Evolutionary conservation across 352 stramenopile species (phyloP), one percentile per base, ranked within the genome.

Genomic region (Thalassiosira exigua): DNA sequence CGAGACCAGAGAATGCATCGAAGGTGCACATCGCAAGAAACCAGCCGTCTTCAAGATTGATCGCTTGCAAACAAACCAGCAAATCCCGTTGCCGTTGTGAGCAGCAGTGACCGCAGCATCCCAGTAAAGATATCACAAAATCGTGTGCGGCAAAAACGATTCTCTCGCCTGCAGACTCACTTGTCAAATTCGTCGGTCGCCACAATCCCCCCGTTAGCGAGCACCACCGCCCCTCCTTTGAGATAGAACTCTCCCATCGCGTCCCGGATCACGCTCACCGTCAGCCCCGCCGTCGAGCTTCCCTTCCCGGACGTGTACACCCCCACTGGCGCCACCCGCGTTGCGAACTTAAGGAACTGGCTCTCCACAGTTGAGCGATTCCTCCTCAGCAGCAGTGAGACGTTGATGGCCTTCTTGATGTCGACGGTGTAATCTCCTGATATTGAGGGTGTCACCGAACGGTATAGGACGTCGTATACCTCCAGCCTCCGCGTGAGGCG

Each of bases 261-360:
- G 81, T 98, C 96, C 22, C 95, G 92, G 39, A 98, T 96, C 9
- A 98, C 96, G 19, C 94, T 98, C 0, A 97, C 97, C 1, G 97
- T 99, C 19, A 99, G 90, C 84, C 97, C 97, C 1, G 96, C 97
- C 0, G 97, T 97, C 50, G 91, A 98, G 71, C 94, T 98, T 27
- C 97, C 97, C 91, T 99, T 99, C 17, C 97, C 97, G 1, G 94
- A 98, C 0, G 97, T 99, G 87, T 99, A 99, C 46, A 99, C 97
- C 1, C 96, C 96, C 0, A 99, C 94, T 0, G 97, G 97, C 1
- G 97, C 96, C 11, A 98, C 95, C 46, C 92, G 62, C 9, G 79
- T 87, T 3, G 87, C 75, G 86, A 99, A 99, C 75, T 99, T 99
- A 5, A 99, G 82, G 81, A 99, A 99, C 81, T 99, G 97, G 33